Base-by-base conservation (phyloP, 371 early-diverging fungal genomes). In the Zopfochytrium polystomum region DNA sequence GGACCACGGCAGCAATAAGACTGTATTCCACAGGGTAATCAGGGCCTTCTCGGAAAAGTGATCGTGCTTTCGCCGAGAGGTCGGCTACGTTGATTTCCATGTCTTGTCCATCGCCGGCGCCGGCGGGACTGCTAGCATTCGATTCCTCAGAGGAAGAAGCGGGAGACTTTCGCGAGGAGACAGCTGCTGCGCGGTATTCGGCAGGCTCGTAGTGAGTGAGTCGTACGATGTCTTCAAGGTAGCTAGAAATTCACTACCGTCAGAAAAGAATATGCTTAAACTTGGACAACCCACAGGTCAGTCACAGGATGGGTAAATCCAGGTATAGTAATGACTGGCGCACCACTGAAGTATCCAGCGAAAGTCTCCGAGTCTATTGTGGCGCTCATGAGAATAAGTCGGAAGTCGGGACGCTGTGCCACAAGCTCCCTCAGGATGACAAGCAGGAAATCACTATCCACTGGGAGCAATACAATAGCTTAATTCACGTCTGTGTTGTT, bases 261-360 rank as follows among this genome's bases (percentile, higher is more conserved):
- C 5, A 26, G 18, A 52, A 25, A 49, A 22, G 3, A 34, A 13
- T 29, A 7, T n/a, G n/a, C n/a, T n/a, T 7, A 15, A 48, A 15
- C 29, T 18, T 20, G 23, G 26, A 1, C 35, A 34, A 45, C 62
- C 6, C 18, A 81, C 53, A 80, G 70, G 54, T 89, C 88, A 52
- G 80, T 70, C 0, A 91, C 90, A n/a, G 90, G 90, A 68, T 87
- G 86, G 0, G 87, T 88, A 65, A 84, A 87, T 6, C 90, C 89
- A 47, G 90, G 88, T 58, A 91, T 87, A 42, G 85, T 76, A 44
- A 89, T 71, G 15, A 80, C 79, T 23, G 89, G 87, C 13, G 87
- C 83, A 20, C 64, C 67, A 3, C 66, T 77, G 33, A 83, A 81
- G 66, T 78, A 80, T 0, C 45, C 30, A 27, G 75, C 72, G 48